These are phyloP conservation scores for Leccinum boreale DNA, from an alignment of 768 basidiomycete species.

Conservation along the genomic window DNA sequence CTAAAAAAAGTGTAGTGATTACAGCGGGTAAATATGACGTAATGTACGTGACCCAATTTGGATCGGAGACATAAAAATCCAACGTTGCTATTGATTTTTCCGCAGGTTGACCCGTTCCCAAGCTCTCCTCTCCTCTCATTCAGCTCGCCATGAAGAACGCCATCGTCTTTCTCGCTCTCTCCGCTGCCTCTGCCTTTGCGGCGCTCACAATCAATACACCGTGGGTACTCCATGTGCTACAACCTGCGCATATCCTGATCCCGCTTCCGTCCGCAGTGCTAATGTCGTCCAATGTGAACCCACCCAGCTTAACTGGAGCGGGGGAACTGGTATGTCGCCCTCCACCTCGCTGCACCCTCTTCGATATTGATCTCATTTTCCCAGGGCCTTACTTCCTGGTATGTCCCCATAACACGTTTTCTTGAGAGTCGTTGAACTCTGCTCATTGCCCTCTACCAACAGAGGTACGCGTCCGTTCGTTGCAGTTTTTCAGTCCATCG, in stretches of 20 bases:
- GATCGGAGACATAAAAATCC: slow-evolving; percentile 33
- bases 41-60: slow-evolving; percentile 15
- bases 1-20: slow-evolving; percentile 8
- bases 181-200: slow-evolving; percentile 36
- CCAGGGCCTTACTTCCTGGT: slow-evolving; percentile 67
- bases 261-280: slow-evolving; percentile 30
- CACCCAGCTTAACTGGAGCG: slow-evolving; percentile 49
- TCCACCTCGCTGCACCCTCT: accelerated
- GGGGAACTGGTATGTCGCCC: slow-evolving; percentile 48
- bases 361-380: not conserved
- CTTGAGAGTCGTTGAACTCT: not conserved
- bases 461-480: slow-evolving; percentile 36
- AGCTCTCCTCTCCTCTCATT: slow-evolving; percentile 7
- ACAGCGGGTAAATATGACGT: slow-evolving; percentile 11
- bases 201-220: slow-evolving; percentile 69
- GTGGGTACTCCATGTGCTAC: slow-evolving; percentile 39
- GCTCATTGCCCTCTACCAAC: not conserved
- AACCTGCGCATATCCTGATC: not conserved
- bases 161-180: slow-evolving; percentile 38
- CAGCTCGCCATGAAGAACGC: slow-evolving; percentile 45
- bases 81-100: slow-evolving; percentile 17
- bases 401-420: slow-evolving; percentile 26
- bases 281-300: slow-evolving; percentile 58
- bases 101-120: slow-evolving; percentile 12
- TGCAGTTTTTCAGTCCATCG: not conserved